Conservation (phyloP, 345 rosid genomes). For the Heritiera fomes region DNA sequence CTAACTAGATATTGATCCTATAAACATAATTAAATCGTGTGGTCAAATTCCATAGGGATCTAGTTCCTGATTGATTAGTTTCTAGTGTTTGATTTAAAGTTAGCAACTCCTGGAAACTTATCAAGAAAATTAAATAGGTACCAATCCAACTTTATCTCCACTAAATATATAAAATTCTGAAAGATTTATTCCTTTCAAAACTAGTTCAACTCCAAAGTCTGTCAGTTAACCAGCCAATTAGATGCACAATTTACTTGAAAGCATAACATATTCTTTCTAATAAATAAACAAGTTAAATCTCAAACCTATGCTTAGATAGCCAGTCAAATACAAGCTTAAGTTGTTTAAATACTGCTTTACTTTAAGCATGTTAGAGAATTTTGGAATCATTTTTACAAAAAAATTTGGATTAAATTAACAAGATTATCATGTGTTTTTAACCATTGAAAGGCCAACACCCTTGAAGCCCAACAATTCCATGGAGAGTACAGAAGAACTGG, state of each 20-base stretch:
- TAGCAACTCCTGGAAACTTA: background rate
- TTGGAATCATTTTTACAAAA: slow-evolving; percentile 29
- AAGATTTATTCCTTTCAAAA: slow-evolving; percentile 18
- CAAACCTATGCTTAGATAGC: slow-evolving; percentile 11
- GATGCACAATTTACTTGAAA: background rate
- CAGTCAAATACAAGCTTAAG: slow-evolving; percentile 14
- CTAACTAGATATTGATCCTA: background rate
- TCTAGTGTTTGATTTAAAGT: background rate
- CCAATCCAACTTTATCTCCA: slow-evolving; percentile 11
- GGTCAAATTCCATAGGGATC: slow-evolving; percentile 27
- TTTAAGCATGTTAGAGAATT: slow-evolving; percentile 29
- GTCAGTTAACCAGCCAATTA: slow-evolving; percentile 16
- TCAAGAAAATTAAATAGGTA: background rate
- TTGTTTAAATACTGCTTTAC: background rate
- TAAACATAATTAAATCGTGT: slow-evolving; percentile 5
- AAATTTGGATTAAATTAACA: slow-evolving; percentile 9
- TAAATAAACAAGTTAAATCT: slow-evolving; percentile 2
- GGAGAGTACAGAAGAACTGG: slow-evolving; percentile 25
- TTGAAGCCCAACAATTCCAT: slow-evolving; percentile 30
- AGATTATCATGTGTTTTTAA: slow-evolving; percentile 31
- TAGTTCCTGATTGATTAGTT: slow-evolving; percentile 11
- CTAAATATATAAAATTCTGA: background rate
- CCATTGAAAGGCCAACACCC: slow-evolving; percentile 28
- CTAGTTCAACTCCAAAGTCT: slow-evolving; percentile 15
- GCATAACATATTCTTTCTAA: slow-evolving; percentile 19